Evolutionary conservation across 1,284 basidiomycete species (phyloP).

Genomic region (Filobasidium uniguttulatum): DNA sequence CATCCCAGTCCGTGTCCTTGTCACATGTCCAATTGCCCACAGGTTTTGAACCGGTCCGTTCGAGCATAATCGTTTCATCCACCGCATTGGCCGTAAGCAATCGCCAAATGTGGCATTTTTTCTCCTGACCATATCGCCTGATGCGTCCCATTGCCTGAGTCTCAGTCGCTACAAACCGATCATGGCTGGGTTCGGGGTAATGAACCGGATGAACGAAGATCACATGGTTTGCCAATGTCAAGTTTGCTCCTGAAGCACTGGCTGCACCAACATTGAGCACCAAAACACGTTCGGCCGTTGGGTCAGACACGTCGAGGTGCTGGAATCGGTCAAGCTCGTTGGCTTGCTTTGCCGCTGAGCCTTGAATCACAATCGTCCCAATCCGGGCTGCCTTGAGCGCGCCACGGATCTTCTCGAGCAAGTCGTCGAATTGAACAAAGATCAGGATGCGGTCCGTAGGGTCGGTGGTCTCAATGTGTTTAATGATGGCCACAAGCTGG

Average conservation of each 20-base stretch:
- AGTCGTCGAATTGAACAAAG: constrained; percentile 86
- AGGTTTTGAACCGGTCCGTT: constrained; percentile 4
- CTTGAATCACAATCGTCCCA: constrained; percentile 65
- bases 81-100: constrained; percentile 67
- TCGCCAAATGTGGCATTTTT: constrained; percentile 60
- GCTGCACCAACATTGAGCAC: constrained; percentile 86
- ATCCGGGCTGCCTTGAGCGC: constrained; percentile 61
- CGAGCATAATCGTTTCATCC: constrained; percentile 51
- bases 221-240: constrained; percentile 86
- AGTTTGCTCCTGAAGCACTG: constrained; percentile 79
- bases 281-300: constrained; percentile 48
- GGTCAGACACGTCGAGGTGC: constrained; percentile 47
- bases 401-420: constrained; percentile 77
- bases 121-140: constrained; percentile 69
- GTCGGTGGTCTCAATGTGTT: constrained; percentile 49
- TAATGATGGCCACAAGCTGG: constrained; percentile 65
- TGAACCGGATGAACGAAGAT: constrained; percentile 86
- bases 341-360: constrained; percentile 59
- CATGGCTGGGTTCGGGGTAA: constrained; percentile 61
- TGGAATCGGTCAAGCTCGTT: constrained; percentile 75
- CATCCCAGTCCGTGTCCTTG: no score
- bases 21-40: constrained; percentile 4
- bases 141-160: constrained; percentile 83
- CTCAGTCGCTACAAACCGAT: constrained; percentile 54
- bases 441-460: constrained; percentile 51